Conservation (phyloP, 495 filamentous ascomycete species). For the Corynascus novoguineensis region DNA sequence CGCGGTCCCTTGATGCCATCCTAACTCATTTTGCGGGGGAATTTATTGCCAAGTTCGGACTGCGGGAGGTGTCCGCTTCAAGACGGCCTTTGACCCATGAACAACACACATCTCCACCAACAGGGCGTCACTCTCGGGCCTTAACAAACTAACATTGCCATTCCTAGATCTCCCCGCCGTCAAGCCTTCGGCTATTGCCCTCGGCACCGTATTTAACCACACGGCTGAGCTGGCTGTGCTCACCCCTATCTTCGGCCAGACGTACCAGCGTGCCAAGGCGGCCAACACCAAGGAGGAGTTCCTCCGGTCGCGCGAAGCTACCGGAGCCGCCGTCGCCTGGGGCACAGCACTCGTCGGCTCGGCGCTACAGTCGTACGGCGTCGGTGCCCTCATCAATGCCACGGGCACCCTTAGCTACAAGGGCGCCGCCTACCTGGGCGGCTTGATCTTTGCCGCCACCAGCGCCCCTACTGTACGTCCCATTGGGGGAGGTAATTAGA, state of each 20-base stretch:
- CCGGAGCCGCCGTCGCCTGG: slow-evolving; percentile 80
- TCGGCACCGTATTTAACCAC: slow-evolving; percentile 94
- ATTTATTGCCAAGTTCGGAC: background rate
- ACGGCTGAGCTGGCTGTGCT: slow-evolving; percentile 60
- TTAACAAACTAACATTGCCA: slow-evolving; percentile 19
- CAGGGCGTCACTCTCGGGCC: background rate
- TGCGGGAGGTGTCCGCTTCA: background rate
- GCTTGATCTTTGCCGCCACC: slow-evolving; percentile 85
- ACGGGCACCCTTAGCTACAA: slow-evolving; percentile 93
- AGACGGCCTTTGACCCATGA: background rate
- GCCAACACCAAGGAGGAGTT: slow-evolving; percentile 97
- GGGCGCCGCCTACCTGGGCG: slow-evolving; percentile 90
- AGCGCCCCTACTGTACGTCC: slow-evolving; percentile 74
- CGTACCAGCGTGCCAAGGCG: slow-evolving; percentile 86
- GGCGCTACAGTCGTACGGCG: slow-evolving; percentile 85
- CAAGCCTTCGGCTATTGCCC: slow-evolving; percentile 94
- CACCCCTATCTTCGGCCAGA: slow-evolving; percentile 85
- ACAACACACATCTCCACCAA: background rate
- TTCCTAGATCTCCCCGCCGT: slow-evolving; percentile 80
- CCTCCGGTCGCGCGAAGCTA: slow-evolving; percentile 85
- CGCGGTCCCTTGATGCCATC: background rate
- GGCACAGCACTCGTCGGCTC: slow-evolving; percentile 85
- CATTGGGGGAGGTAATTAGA: background rate
- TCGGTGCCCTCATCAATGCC: slow-evolving; percentile 91
- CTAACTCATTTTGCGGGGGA: background rate